Evolutionary conservation across 2,329 filamentous ascomycete species (phyloP).

Genomic region (Ophiostoma sp.): DNA sequence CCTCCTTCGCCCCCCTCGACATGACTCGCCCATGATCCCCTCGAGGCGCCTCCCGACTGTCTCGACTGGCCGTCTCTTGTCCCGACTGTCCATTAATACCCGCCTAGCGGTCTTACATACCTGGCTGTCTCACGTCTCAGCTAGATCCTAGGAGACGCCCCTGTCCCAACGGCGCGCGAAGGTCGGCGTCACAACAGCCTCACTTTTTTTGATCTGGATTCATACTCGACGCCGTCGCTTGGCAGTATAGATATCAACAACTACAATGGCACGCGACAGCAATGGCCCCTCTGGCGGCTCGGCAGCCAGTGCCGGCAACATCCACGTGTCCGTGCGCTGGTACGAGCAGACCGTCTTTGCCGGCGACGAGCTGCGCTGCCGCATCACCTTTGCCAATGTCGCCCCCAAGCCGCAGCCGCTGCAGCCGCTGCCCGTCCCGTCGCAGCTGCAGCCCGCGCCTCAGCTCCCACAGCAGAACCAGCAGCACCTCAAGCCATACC

Average conservation of each 20-base stretch:
- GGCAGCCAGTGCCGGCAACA: constrained; percentile 52
- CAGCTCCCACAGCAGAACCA: background rate
- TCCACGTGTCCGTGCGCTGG: constrained; percentile 94
- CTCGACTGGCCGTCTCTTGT: constrained; percentile 6
- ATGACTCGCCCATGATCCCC: constrained; percentile 12
- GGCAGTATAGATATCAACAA: background rate
- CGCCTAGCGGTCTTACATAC: background rate
- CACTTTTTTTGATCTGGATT: background rate
- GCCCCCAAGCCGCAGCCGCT: constrained; percentile 34
- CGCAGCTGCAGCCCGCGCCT: background rate
- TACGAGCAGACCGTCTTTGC: constrained; percentile 91
- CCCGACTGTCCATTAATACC: background rate
- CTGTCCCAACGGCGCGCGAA: background rate
- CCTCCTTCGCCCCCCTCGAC: background rate
- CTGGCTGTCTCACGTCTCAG: background rate
- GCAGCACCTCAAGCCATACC: constrained; percentile 10
- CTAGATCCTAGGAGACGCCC: background rate
- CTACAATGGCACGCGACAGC: constrained; percentile 21
- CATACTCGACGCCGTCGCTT: background rate
- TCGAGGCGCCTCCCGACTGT: constrained; percentile 10
- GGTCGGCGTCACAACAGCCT: background rate
- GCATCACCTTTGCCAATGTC: constrained; percentile 92
- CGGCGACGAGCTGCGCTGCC: constrained; percentile 91
- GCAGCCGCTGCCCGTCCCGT: background rate
- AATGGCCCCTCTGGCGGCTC: background rate